Evolutionary conservation across 2,329 filamentous ascomycete genomes (phyloP).

Genomic region (Scytalidium sp.): DNA sequence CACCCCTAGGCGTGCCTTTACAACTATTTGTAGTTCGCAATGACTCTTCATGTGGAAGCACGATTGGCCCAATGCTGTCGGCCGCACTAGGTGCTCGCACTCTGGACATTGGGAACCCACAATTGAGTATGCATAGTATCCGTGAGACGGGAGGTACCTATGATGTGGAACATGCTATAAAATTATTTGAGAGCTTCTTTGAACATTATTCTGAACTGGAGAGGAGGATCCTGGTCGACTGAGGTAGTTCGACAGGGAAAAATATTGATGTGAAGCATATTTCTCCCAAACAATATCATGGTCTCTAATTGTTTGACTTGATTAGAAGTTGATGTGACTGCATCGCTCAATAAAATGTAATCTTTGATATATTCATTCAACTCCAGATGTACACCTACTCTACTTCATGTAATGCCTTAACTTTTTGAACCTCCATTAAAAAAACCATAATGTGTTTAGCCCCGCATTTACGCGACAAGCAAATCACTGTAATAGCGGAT

Average conservation of each 20-base stretch:
- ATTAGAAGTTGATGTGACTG: too few species aligned
- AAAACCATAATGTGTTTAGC: constrained; percentile 33
- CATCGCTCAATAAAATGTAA: too few species aligned
- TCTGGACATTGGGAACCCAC: constrained; percentile 88
- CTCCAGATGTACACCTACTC: too few species aligned
- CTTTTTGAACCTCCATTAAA: constrained; percentile 30
- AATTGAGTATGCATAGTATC: constrained; percentile 96
- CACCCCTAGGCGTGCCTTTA: constrained; percentile 71
- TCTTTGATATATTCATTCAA: too few species aligned
- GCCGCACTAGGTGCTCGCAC: constrained; percentile 84
- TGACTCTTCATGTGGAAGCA: constrained; percentile 91
- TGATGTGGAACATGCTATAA: constrained; percentile 83
- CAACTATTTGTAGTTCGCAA: constrained; percentile 97
- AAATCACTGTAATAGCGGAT: too few species aligned
- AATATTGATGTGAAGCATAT: too few species aligned
- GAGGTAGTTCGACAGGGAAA: constrained; percentile 11
- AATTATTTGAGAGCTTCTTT: constrained; percentile 86
- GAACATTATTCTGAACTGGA: constrained; percentile 80
- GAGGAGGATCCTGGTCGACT: constrained; percentile 81
- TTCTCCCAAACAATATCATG: too few species aligned
- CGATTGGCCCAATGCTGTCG: constrained; percentile 94
- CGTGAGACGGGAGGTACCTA: constrained; percentile 86
- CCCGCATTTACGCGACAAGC: too few species aligned
- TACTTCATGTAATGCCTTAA: too few species aligned
- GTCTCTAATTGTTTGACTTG: too few species aligned